Evolutionary conservation across 345 rosid species (phyloP), one percentile per base, ranked within the genome.

Genomic region (Hibiscus trionum): DNA sequence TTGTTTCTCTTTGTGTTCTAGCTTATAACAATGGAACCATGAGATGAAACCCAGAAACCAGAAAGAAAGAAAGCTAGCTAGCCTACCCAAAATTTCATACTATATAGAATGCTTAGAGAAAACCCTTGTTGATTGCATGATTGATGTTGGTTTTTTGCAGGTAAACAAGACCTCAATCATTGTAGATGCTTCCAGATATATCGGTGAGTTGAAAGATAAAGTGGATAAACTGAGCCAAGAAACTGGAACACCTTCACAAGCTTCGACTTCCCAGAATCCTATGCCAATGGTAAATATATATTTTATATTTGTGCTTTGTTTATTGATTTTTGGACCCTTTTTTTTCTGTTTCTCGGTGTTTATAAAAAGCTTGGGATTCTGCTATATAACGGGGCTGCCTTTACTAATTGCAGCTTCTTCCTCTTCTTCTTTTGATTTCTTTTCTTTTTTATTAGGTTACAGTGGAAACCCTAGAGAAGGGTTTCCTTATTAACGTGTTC

Each of bases 391-490:
- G 11, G 24, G 56, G 44, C 0, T 61, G 7, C 10, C 4, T 29
- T 59, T 15, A 29, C n/a, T n/a, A 5, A 14, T 71, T 71, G 26
- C 21, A 27, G 7, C 1, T 35, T 17, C 39, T 35, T 35, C 7
- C n/a, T n/a, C n/a, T n/a, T 35, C 5, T 33, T 33, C 6, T 35
- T 5, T 35, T 4, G 6, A 37, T 33, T 37, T 60, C n/a, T 4
- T 52, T 27, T 26, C 31, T 16, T 26, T 37, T 64, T 55, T 70
- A 76, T 78, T 83, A 84, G 79, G 89, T 88, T 46, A 68, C 71
- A 0, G 92, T 88, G 72, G 88, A 88, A 88, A 77, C 86, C 74
- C 81, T 81, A 73, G 86, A 84, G 47, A 86, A 58, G 55, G 87
- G 88, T 31, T 86, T 88, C 73, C 79, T 84, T 17, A 86, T 88